Evolutionary conservation across 2,329 filamentous ascomycete species (phyloP), one percentile per base, ranked within the genome.

Genomic region (Elsinoe necatrix): DNA sequence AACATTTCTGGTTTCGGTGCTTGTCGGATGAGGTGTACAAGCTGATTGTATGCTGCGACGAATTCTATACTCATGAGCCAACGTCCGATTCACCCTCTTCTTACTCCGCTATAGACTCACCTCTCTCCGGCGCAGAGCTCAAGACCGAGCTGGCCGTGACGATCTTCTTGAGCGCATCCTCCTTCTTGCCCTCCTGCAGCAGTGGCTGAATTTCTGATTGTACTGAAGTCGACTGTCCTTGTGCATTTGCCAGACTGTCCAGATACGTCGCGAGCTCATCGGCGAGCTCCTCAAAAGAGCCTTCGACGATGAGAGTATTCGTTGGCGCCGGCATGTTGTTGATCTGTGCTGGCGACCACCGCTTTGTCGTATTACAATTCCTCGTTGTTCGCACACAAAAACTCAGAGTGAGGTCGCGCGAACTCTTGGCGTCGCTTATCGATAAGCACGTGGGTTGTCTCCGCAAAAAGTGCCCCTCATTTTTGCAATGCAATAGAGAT

Each of bases 241-340:
- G 71, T 61, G 68, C 67, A 69, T 88, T 86, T 68, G 87, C 86
- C 71, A 91, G 82, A 65, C 84, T 79, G 73, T 95, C 89, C 71
- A 98, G 80, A 76, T 95, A 96, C 67, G 91, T 87, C 72, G 92
- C 90, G 78, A 98, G 87, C 77, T 98, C 93, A 73, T 88, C 85
- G 68, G 87, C 85, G 70, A 96, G 85, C 77, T 97, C 93, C 72
- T 90, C 84, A 73, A 96, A 95, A 67, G 83, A 82, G 73, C 93
- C 93, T 79, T 98, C 93, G 73, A 98, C 83, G 65, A 85, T 76
- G 65, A 61, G 59, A 35, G 59, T 61, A 56, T 59, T 61, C 39
- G 58, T 43, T 41, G 58, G 51, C 2, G 57, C 57, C 20, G 57
- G 57, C 57, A 58, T 58, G 18, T 21, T 55, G 52, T 20, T 4